These are phyloP conservation scores for Pistacia atlantica DNA, from an alignment of 345 rosid genomes.

Conservation along the genomic window DNA sequence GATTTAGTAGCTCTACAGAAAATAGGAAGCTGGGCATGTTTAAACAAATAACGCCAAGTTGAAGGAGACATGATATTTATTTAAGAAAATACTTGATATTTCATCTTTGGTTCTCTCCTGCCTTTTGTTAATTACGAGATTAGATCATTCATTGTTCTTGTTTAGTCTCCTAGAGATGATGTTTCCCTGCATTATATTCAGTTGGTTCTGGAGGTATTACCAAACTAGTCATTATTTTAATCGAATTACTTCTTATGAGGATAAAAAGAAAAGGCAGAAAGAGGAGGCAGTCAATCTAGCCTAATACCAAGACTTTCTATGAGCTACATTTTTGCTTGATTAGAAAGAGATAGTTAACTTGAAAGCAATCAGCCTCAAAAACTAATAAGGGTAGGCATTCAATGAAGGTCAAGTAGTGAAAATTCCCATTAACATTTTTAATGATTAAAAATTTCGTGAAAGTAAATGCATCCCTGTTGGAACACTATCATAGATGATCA, in stretches of 20 bases:
- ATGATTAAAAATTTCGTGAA: background rate
- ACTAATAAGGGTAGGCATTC: background rate
- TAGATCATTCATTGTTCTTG: constrained; percentile 1
- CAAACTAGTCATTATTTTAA: background rate
- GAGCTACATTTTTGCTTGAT: background rate
- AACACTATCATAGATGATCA: constrained; percentile 3
- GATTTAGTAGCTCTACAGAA: background rate
- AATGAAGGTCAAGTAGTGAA: background rate
- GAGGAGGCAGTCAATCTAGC: background rate
- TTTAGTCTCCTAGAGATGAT: background rate
- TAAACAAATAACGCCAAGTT: background rate
- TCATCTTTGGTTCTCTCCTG: background rate
- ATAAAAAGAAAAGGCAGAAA: background rate
- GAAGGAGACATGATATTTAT: background rate
- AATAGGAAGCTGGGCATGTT: background rate
- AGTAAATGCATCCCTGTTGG: background rate
- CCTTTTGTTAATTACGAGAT: background rate
- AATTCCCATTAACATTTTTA: background rate
- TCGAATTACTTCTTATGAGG: background rate
- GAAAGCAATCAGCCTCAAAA: background rate
- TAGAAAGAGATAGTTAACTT: background rate
- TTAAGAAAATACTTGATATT: background rate
- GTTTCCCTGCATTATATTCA: background rate
- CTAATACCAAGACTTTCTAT: background rate
- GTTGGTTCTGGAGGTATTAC: background rate